Evolutionary conservation across 2,329 filamentous ascomycete species (phyloP).

Genomic region (Aspergillus uvarum): DNA sequence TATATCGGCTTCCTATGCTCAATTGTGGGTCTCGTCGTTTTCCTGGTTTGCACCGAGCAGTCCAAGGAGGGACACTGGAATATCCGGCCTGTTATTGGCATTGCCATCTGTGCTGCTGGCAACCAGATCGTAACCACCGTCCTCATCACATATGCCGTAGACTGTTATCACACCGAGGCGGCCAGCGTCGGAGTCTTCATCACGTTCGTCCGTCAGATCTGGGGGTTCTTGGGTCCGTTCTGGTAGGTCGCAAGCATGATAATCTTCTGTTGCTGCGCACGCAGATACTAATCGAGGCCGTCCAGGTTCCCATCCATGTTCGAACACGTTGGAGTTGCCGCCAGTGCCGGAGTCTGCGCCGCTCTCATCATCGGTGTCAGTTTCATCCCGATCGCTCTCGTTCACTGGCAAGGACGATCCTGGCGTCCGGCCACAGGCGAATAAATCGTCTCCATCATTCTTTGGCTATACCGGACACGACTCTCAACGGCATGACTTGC

Average conservation of each 20-base stretch:
- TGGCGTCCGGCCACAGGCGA: slow-evolving; percentile 22
- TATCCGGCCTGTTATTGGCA: slow-evolving; percentile 58
- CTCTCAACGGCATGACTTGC: background rate
- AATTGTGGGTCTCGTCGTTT: slow-evolving; percentile 58
- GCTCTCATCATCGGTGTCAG: slow-evolving; percentile 33
- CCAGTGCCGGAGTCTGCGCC: slow-evolving; percentile 32
- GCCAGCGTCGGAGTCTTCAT: slow-evolving; percentile 62
- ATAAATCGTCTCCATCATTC: background rate
- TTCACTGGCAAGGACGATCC: slow-evolving; percentile 29
- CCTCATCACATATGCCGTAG: slow-evolving; percentile 60
- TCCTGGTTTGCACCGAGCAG: slow-evolving; percentile 55
- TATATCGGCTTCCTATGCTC: slow-evolving; percentile 55
- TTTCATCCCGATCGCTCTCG: slow-evolving; percentile 32
- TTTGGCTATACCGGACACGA: background rate
- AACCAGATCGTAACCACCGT: slow-evolving; percentile 65
- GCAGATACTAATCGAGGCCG: slow-evolving; percentile 15
- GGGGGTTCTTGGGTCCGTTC: slow-evolving; percentile 42
- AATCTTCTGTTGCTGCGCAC: background rate
- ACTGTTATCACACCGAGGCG: slow-evolving; percentile 57
- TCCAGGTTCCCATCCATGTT: slow-evolving; percentile 39
- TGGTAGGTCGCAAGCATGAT: slow-evolving; percentile 28
- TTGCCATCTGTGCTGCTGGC: slow-evolving; percentile 54
- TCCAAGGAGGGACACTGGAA: slow-evolving; percentile 52
- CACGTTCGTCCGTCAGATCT: slow-evolving; percentile 53
- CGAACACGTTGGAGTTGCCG: slow-evolving; percentile 33